Evolutionary conservation across 345 rosid genomes (phyloP), one percentile per base, ranked within the genome.

Genomic region (Eucalyptus lansdowneana): DNA sequence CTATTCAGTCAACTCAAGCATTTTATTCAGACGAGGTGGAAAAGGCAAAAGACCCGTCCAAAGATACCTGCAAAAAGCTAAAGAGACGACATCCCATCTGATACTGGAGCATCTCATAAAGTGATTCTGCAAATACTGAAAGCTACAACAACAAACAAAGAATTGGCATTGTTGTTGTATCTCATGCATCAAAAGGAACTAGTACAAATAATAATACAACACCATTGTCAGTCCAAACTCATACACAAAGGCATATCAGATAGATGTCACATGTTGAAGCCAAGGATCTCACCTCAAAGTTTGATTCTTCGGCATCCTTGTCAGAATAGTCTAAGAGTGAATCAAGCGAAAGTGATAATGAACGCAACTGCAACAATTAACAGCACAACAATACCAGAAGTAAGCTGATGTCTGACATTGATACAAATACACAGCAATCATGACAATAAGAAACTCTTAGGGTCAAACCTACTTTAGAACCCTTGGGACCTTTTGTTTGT

Each of bases 71-170:
- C 88, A 98, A 97, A 95, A 97, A 98, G 60, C 92, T 89, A 80
- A 95, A 93, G 86, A 98, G 92, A 60, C 97, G 95, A 89, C 93
- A 95, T 87, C 99, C 99, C 99, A 97, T 98, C 94, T 97, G 97
- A 93, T 95, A 93, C 91, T 98, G 99, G 88, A 98, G 97, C 99
- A 96, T 96, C 93, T 98, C 99, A 92, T 94, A 95, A 40, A 98
- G 92, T 19, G 97, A 90, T 92, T 98, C 99, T 9, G 98, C 99
- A 95, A 98, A 98, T 93, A 98, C 90, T 31, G 99, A 96, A 88
- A 98, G 93, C 99, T 97, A 95, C 94, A 93, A 89, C 60, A 47
- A 37, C 53, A 81, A 65, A 81, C 87, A 87, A 25, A 60, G 69
- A 51, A 54, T 76, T 40, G 76, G 37, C 37, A 65, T 27, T 58